Conservation (phyloP, 805 yeast genomes). For the Starmerella ratchasimensis region DNA sequence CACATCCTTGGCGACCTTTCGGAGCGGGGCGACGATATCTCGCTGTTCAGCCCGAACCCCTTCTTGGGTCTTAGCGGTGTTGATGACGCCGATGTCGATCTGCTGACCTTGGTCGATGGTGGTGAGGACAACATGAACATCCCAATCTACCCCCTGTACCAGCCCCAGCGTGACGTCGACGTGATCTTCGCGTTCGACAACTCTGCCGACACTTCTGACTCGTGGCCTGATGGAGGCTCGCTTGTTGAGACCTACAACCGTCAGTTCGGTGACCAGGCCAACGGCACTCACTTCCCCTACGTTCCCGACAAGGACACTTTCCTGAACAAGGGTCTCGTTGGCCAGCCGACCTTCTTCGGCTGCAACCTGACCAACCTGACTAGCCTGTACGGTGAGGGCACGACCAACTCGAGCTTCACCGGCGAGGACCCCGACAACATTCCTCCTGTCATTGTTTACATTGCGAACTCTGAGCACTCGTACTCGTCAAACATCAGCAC, state of each 20-base stretch:
- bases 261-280: slow-evolving; percentile 21
- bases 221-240: slow-evolving; percentile 30
- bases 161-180: slow-evolving; percentile 48
- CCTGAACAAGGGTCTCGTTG: slow-evolving; percentile 31
- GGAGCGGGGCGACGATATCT: slow-evolving; percentile 37
- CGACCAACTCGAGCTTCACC: slow-evolving; percentile 4
- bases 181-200: slow-evolving; percentile 40
- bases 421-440: slow-evolving; percentile 13
- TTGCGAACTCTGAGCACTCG: slow-evolving; percentile 57
- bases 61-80: slow-evolving; percentile 29
- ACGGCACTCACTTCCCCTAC: slow-evolving; percentile 22
- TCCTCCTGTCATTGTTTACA: slow-evolving; percentile 68
- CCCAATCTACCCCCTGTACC: slow-evolving; percentile 52
- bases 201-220: slow-evolving; percentile 25
- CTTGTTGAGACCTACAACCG: slow-evolving; percentile 22
- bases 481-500: slow-evolving; percentile 60
- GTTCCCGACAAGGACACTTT: slow-evolving; percentile 34
- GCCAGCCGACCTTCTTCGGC: slow-evolving; percentile 66
- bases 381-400: slow-evolving; percentile 41
- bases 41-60: slow-evolving; percentile 63
- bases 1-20: slow-evolving; percentile 29
- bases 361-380: slow-evolving; percentile 46
- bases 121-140: slow-evolving; percentile 67
- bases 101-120: slow-evolving; percentile 53
- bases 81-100: slow-evolving; percentile 24